A percentile compares a stretch with the other conserved stretches of the same genome.
Conservation (phyloP, 139 green algal species). For the Trebouxia sp. region DNA sequence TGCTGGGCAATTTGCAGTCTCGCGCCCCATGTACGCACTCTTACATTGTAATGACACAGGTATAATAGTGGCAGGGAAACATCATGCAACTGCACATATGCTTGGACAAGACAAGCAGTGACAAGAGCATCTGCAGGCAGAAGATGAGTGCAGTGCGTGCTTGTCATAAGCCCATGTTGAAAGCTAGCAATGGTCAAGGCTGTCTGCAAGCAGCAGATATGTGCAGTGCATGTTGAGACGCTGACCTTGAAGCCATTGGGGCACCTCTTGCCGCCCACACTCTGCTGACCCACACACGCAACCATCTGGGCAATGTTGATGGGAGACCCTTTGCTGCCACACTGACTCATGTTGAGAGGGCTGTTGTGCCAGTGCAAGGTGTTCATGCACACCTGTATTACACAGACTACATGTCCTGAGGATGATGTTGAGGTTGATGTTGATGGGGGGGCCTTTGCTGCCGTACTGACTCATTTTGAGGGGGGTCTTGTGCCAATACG, state of each 20-base stretch:
- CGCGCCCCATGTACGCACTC: too few species aligned
- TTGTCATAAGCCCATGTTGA: too few species aligned
- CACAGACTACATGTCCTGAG: too few species aligned
- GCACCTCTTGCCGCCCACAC: slow-evolving; percentile 85
- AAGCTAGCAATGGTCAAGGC: too few species aligned
- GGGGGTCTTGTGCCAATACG: slow-evolving; percentile 5
- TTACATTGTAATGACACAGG: too few species aligned
- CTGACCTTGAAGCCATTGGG: slow-evolving; percentile 87
- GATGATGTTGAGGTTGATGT: too few species aligned
- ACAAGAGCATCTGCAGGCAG: too few species aligned
- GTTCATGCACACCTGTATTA: slow-evolving; percentile 84
- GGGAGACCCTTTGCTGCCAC: slow-evolving; percentile 91
- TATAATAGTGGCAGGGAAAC: too few species aligned
- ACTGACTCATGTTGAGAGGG: slow-evolving; percentile 96
- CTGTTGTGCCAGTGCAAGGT: slow-evolving; percentile 88
- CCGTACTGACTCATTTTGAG: slow-evolving; percentile 97
- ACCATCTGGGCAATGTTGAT: slow-evolving; percentile 99
- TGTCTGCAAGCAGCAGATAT: neutral
- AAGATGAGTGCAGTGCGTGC: too few species aligned
- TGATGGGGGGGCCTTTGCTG: slow-evolving; percentile 93
- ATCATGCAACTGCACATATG: too few species aligned
- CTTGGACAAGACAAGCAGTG: too few species aligned
- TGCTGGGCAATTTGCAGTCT: too few species aligned
- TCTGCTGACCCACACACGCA: slow-evolving; percentile 96
- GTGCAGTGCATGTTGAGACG: neutral